A percentile compares a stretch with the other conserved stretches of the same genome.
These are phyloP conservation scores for Vigna radiata DNA, from an alignment of 306 rosid genomes.

Conservation along the genomic window DNA sequence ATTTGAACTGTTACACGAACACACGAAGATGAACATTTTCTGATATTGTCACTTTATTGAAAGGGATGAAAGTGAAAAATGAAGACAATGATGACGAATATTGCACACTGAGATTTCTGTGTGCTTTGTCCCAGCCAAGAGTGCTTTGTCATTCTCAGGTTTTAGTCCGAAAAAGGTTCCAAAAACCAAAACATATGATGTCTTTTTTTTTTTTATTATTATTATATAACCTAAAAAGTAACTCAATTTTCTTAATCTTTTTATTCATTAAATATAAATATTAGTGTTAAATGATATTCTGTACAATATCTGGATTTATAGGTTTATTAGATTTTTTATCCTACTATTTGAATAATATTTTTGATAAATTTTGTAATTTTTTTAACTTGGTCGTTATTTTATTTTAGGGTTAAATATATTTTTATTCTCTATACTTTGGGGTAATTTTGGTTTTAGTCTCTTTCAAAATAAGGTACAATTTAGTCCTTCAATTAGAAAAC, in stretches of 20 bases:
- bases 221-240: not conserved
- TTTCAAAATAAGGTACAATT: no score
- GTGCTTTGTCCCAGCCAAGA: not conserved
- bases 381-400: no score
- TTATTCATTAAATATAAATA: no score
- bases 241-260: not conserved
- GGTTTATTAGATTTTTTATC: no score
- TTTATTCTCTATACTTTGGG: no score
- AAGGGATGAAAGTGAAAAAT: conserved; percentile 7
- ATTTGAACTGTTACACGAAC: not conserved
- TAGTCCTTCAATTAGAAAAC: no score
- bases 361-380: no score
- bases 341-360: no score
- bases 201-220: not conserved
- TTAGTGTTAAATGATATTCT: no score
- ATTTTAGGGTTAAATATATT: no score
- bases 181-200: not conserved
- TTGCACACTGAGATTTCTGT: not conserved
- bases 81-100: conserved; percentile 24
- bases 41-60: not conserved
- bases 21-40: not conserved
- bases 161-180: not conserved
- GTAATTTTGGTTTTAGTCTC: no score
- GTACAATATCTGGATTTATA: no score
- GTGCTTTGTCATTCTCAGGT: not conserved